Evolutionary conservation across 2,329 filamentous ascomycete species (phyloP), one percentile per base, ranked within the genome.

Genomic region (Alternaria ethzedia): DNA sequence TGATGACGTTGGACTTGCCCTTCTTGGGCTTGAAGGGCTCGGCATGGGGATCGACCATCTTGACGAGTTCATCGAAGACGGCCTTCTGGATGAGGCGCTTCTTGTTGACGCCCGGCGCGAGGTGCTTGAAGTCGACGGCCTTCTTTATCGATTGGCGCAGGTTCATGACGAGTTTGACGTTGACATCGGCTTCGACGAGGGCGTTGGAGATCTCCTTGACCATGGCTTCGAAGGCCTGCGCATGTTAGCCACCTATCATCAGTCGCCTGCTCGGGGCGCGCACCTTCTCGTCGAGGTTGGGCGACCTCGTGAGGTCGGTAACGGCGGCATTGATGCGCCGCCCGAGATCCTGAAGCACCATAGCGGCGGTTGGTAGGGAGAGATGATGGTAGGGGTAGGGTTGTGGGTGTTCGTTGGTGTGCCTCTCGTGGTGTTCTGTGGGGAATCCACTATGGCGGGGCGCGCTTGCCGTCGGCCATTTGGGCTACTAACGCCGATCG

Each of bases 271-370:
- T 36, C 13, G 32, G 21, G 54, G 36, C 30, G 46, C 59, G 43
- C 78, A 91, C 93, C 90, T 98, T 98, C 84, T 99, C 96, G 79
- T 98, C 95, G 73, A 98, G 89, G 78, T 97, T 97, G 70, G 90
- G 92, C 62, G 96, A 93, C 76, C 95, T 88, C 64, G 95, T 97
- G 76, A 98, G 87, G 84, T 97, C 95, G 68, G 90, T 91, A 84
- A 99, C 92, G 76, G 96, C 96, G 86, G 93, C 89, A 84, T 97
- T 98, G 82, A 99, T 98, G 84, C 96, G 96, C 86, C 95, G 94
- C 75, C 96, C 96, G 64, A 99, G 89, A 88, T 99, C 96, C 89
- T 97, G 94, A 79, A 99, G 91, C 87, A 99, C 96, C 96, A 99
- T 99, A 69, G 65, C 66, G 65, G 70, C 67, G 69, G 69, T 66